Percentiles rank a stretch among this genome's conserved stretches.
phyloP scores from a whole-genome alignment of 1,139 yeast species.

The Suhomyces wounanorum region DNA sequence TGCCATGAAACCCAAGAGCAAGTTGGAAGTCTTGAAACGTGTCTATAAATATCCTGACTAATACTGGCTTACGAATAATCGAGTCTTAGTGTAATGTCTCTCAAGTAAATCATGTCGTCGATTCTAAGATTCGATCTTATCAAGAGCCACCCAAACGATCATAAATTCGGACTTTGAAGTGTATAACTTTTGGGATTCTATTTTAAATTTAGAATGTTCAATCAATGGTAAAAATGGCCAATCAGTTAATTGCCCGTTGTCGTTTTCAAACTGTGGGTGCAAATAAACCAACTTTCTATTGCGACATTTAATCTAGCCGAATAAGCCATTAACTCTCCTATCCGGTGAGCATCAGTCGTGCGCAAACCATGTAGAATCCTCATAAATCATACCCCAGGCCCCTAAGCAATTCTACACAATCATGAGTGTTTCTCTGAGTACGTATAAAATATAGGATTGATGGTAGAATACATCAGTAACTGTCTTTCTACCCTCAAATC shows the following conservation, averaged over 20 bases:
- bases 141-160: too few species aligned
- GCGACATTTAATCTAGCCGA: constrained; percentile 2
- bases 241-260: background rate
- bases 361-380: background rate
- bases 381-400: constrained; percentile 6
- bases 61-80: background rate
- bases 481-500: background rate
- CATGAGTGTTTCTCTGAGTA: constrained; percentile 34
- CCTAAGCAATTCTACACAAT: background rate
- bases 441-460: constrained; percentile 14
- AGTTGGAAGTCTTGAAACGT: too few species aligned
- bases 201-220: too few species aligned
- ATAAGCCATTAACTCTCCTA: background rate
- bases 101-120: background rate
- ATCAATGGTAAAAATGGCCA: too few species aligned
- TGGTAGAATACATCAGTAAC: background rate
- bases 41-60: too few species aligned
- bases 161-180: too few species aligned
- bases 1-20: too few species aligned
- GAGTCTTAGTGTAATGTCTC: background rate
- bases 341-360: constrained; percentile 1
- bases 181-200: too few species aligned
- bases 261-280: background rate
- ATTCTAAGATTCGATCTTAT: too few species aligned
- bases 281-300: background rate